Percentiles rank a stretch among this genome's conserved stretches.
Evolutionary conservation across 2,329 filamentous ascomycete species (phyloP).

Genomic region (Clonostachys rosea): DNA sequence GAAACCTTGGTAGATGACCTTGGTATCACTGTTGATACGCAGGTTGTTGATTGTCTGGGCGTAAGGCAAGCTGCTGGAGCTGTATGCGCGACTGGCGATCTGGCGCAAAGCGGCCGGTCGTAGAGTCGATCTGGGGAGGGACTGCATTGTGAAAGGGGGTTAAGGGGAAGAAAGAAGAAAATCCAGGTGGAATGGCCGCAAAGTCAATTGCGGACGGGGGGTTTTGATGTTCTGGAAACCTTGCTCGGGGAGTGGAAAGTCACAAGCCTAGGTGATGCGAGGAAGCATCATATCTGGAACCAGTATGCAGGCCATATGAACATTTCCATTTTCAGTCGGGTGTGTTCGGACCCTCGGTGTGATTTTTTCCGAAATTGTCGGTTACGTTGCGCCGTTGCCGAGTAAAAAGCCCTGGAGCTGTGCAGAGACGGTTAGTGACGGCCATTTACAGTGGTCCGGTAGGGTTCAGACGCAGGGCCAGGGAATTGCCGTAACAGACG

Average conservation of each 20-base stretch:
- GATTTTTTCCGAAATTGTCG: slow-evolving; percentile 6
- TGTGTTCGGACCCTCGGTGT: slow-evolving; percentile 2
- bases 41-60: slow-evolving; percentile 76
- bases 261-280: background rate
- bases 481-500: too few relatives aligned
- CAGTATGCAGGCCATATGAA: background rate
- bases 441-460: too few relatives aligned
- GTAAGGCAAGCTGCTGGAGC: slow-evolving; percentile 64
- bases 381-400: background rate
- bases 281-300: background rate
- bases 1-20: slow-evolving; percentile 95
- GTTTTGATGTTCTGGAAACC: background rate
- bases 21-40: slow-evolving; percentile 88
- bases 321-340: slow-evolving; percentile 3
- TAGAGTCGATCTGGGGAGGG: slow-evolving; percentile 66
- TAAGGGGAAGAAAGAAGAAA: slow-evolving; percentile 4
- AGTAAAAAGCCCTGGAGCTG: background rate
- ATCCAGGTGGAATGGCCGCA: slow-evolving; percentile 4
- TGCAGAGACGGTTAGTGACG: too few relatives aligned
- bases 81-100: slow-evolving; percentile 66
- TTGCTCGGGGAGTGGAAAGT: slow-evolving; percentile 11
- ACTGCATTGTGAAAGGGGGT: slow-evolving; percentile 65
- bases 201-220: background rate
- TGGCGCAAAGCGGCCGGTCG: slow-evolving; percentile 66
- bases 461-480: too few relatives aligned